Conservation (phyloP, 441 rosid genomes). For the Gossypium gossypioides region DNA sequence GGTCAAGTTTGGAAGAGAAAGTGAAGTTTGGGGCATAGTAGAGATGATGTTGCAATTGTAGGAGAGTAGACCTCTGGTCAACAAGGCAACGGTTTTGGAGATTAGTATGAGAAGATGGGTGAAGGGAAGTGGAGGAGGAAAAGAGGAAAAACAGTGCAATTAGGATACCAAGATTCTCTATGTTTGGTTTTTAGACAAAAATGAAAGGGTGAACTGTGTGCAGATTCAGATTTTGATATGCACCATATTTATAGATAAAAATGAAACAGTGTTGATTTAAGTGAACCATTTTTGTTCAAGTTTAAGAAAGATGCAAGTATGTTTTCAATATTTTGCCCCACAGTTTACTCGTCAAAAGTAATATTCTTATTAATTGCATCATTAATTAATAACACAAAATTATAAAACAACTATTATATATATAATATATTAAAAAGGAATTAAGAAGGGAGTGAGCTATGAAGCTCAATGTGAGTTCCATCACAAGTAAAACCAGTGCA, state of each 20-base stretch:
- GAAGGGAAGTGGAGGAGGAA: neutral
- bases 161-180: neutral
- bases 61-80: neutral
- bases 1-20: neutral
- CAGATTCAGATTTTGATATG: neutral
- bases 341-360: too few species aligned
- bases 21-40: neutral
- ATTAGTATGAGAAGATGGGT: neutral
- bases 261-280: too few species aligned
- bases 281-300: too few species aligned
- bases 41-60: neutral
- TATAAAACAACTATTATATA: too few species aligned
- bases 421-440: too few species aligned
- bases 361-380: too few species aligned
- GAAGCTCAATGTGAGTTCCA: too few species aligned
- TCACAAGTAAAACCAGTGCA: too few species aligned
- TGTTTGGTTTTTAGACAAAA: neutral
- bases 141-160: neutral
- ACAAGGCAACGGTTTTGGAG: neutral
- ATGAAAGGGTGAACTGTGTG: neutral
- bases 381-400: too few species aligned
- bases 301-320: too few species aligned
- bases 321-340: too few species aligned
- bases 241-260: neutral
- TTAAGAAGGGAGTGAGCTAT: too few species aligned